Percentiles rank a stretch among this genome's conserved stretches.
Conservation (phyloP, 2,329 filamentous ascomycete species). For the Ceratocystis huliohia region DNA sequence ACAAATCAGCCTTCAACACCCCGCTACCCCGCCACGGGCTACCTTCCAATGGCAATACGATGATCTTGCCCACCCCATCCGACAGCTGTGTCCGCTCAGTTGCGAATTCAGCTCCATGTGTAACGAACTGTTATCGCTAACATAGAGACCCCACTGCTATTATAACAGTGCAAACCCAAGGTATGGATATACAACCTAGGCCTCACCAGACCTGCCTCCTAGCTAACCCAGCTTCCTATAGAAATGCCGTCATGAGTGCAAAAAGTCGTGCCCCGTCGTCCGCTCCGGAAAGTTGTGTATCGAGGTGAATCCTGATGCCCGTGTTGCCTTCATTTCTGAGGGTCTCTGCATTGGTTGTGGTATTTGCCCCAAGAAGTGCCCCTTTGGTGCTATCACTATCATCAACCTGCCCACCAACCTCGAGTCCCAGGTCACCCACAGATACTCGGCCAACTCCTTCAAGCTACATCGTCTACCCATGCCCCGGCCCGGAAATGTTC, state of each 20-base stretch:
- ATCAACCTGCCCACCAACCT: constrained; percentile 99
- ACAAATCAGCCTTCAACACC: constrained; percentile 21
- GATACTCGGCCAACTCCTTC: constrained; percentile 99
- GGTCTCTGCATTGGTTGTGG: constrained; percentile 93
- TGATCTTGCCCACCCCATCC: neutral
- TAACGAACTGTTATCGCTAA: constrained; percentile 2
- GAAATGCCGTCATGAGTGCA: constrained; percentile 99
- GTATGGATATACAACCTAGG: constrained; percentile 32
- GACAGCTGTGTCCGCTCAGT: neutral
- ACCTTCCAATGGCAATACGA: neutral
- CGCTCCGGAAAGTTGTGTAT: constrained; percentile 96
- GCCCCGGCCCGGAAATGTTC: constrained; percentile 85
- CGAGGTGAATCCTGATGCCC: constrained; percentile 76
- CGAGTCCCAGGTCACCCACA: constrained; percentile 93
- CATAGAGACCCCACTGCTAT: neutral
- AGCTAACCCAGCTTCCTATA: constrained; percentile 31
- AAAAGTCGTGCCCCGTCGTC: constrained; percentile 95
- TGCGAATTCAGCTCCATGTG: neutral
- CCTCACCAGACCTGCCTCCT: constrained; percentile 2
- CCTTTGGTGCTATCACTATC: constrained; percentile 96
- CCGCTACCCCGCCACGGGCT: constrained; percentile 30
- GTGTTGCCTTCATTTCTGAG: constrained; percentile 97
- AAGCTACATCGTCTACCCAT: constrained; percentile 95
- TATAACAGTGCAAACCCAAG: constrained; percentile 69
- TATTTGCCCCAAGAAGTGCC: constrained; percentile 99